These are phyloP conservation scores for Nevesoporus exiguus DNA, from an alignment of 768 basidiomycete species.

Conservation along the genomic window DNA sequence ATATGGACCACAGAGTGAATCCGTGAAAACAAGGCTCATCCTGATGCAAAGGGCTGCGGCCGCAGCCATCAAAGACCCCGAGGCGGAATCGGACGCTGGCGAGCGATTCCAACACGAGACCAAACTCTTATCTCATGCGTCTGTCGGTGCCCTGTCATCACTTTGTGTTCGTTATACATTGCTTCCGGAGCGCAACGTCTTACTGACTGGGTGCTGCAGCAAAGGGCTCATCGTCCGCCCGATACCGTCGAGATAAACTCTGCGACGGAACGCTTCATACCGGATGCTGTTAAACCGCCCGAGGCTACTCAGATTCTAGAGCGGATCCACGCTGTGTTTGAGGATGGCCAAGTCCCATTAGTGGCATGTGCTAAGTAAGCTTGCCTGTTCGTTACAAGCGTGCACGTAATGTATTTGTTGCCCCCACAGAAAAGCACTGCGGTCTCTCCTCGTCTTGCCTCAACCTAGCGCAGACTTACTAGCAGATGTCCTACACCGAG, in stretches of 20 bases:
- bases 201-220: slow-evolving; percentile 40
- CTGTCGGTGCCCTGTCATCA: slow-evolving; percentile 83
- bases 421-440: slow-evolving; percentile 65
- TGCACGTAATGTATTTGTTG: slow-evolving; percentile 3
- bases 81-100: slow-evolving; percentile 46
- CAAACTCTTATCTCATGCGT: slow-evolving; percentile 68
- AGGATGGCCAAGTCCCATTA: slow-evolving; percentile 49
- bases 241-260: slow-evolving; percentile 53
- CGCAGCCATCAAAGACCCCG: slow-evolving; percentile 51
- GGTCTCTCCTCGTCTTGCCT: slow-evolving; percentile 59
- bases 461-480: slow-evolving; percentile 54
- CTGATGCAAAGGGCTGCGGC: slow-evolving; percentile 67
- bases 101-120: slow-evolving; percentile 72
- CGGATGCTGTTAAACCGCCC: slow-evolving; percentile 53
- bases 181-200: not conserved
- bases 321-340: slow-evolving; percentile 65
- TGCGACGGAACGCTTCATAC: slow-evolving; percentile 54
- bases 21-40: slow-evolving; percentile 63
- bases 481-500: slow-evolving; percentile 63
- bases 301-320: slow-evolving; percentile 54
- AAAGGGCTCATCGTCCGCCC: slow-evolving; percentile 72
- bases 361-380: slow-evolving; percentile 66
- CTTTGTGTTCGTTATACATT: slow-evolving; percentile 64
- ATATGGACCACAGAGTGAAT: slow-evolving; percentile 70
- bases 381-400: not conserved